Conservation (phyloP, 2,329 filamentous ascomycete genomes). For the Fusarium sp. region DNA sequence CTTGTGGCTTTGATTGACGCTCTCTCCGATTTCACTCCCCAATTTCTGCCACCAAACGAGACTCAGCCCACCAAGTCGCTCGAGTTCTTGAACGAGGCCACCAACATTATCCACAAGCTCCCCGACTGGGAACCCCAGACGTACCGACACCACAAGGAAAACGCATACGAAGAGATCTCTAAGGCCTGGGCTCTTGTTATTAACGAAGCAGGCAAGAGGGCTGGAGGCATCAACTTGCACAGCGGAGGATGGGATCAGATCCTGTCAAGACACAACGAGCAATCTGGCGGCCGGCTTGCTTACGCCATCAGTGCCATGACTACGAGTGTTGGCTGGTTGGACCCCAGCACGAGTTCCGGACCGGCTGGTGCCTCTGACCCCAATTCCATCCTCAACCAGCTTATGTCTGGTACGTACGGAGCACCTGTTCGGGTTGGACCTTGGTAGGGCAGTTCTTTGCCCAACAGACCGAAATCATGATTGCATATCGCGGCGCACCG, state of each 20-base stretch:
- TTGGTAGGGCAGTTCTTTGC: constrained; percentile 57
- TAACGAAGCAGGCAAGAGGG: constrained; percentile 89
- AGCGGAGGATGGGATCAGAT: constrained; percentile 94
- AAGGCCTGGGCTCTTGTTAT: constrained; percentile 94
- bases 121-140: constrained; percentile 92
- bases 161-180: constrained; percentile 95
- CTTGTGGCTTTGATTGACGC: constrained; percentile 87
- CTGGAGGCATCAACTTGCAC: constrained; percentile 89
- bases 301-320: constrained; percentile 83
- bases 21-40: constrained; percentile 92
- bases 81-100: constrained; percentile 89
- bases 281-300: constrained; percentile 84
- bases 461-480: constrained; percentile 27
- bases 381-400: constrained; percentile 71
- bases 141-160: constrained; percentile 92
- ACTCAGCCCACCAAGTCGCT: constrained; percentile 85
- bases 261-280: constrained; percentile 87
- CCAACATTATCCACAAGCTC: constrained; percentile 87
- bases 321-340: constrained; percentile 83
- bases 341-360: constrained; percentile 50
- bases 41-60: constrained; percentile 94
- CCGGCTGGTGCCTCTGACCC: constrained; percentile 53
- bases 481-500: constrained; percentile 43
- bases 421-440: constrained; percentile 72
- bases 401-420: constrained; percentile 71